Conservation (phyloP, 768 basidiomycete species). For the Solioccasus polychromus region DNA sequence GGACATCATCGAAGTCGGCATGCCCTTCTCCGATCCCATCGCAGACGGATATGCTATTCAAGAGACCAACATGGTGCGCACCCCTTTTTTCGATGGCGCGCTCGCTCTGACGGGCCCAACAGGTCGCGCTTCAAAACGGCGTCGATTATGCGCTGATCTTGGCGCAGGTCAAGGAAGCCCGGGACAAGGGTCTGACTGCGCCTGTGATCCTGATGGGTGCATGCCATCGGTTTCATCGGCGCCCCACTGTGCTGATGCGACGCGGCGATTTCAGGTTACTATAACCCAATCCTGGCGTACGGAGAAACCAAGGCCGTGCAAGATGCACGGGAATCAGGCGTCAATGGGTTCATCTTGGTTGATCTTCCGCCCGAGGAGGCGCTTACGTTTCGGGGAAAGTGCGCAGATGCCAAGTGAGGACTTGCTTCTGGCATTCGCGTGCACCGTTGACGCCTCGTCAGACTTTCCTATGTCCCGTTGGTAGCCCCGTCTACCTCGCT, state of each 20-base stretch:
- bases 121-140: constrained; percentile 84
- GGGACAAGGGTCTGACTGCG: constrained; percentile 71
- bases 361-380: constrained; percentile 99
- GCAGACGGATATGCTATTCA: constrained; percentile 96
- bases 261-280: constrained; percentile 67
- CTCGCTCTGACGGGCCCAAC: not conserved
- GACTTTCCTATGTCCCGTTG: constrained; percentile 91
- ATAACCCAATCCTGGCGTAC: constrained; percentile 93
- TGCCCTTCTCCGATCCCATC: constrained; percentile 81
- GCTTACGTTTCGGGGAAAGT: constrained; percentile 84
- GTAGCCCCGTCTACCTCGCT: constrained; percentile 93
- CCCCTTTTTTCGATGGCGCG: not conserved
- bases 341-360: constrained; percentile 96
- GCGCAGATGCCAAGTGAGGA: constrained; percentile 73
- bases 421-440: not conserved
- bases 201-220: constrained; percentile 60
- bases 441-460: constrained; percentile 28
- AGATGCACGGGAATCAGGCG: constrained; percentile 86
- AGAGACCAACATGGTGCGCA: constrained; percentile 76
- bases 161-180: constrained; percentile 71
- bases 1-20: constrained; percentile 92
- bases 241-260: not conserved
- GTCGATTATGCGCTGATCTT: constrained; percentile 78
- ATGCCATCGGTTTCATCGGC: not conserved
- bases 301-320: constrained; percentile 92